These are phyloP conservation scores for Coniochaeta sp. DNA, from an alignment of 2,329 filamentous ascomycete genomes.

Conservation along the genomic window DNA sequence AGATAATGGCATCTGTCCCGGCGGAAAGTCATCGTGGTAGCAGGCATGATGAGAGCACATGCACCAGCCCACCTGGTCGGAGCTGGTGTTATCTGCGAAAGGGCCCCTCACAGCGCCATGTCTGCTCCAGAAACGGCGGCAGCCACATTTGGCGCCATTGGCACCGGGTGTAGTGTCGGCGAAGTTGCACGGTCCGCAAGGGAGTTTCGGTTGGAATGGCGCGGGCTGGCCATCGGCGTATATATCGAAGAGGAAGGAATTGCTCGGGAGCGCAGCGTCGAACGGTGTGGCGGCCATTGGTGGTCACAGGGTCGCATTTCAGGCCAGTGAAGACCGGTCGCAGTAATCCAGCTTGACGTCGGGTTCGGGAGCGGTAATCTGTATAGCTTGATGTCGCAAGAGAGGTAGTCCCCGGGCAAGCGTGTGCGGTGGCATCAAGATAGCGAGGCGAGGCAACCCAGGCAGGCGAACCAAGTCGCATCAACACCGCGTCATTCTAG, in stretches of 20 bases:
- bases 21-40: conserved; percentile 45
- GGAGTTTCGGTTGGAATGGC: conserved; percentile 24
- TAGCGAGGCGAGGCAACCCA: conserved; percentile 12
- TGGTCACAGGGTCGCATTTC: conserved; percentile 1
- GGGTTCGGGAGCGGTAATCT: conserved; percentile 21
- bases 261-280: conserved; percentile 33
- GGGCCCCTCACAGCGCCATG: conserved; percentile 19
- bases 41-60: conserved; percentile 59
- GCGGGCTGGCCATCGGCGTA: conserved; percentile 37
- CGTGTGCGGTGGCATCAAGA: neutral
- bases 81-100: conserved; percentile 20
- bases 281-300: conserved; percentile 46
- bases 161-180: conserved; percentile 45
- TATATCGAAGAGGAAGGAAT: conserved; percentile 44
- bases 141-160: conserved; percentile 48
- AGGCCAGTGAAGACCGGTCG: neutral
- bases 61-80: conserved; percentile 44
- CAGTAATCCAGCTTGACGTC: conserved; percentile 15
- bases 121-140: conserved; percentile 53
- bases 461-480: conserved; percentile 16
- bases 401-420: conserved; percentile 1
- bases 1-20: conserved; percentile 15
- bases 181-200: conserved; percentile 50
- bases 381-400: conserved; percentile 10
- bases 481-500: conserved; percentile 18